A percentile compares a stretch with the other conserved stretches of the same genome.
These are phyloP conservation scores for Botrytis elliptica DNA, from an alignment of 2,329 filamentous ascomycete species.

Conservation along the genomic window DNA sequence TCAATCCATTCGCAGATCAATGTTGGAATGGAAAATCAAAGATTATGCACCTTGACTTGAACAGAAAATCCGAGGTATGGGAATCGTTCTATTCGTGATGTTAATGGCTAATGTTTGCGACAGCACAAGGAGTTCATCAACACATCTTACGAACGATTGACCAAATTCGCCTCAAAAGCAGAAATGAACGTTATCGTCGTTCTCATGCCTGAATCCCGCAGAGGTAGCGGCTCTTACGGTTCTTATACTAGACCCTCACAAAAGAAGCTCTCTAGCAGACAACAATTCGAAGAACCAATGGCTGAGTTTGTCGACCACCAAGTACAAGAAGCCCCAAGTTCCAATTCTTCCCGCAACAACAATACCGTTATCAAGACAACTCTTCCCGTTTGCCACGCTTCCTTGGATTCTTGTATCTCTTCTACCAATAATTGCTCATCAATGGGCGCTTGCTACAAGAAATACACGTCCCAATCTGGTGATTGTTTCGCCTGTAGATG, in stretches of 20 bases:
- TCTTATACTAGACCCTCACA: conserved; percentile 33
- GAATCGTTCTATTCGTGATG: background rate
- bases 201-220: conserved; percentile 34
- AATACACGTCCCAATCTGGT: conserved; percentile 52
- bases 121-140: conserved; percentile 15
- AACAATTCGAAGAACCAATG: conserved; percentile 35
- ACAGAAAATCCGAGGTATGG: conserved; percentile 30
- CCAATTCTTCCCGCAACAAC: conserved; percentile 26
- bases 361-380: conserved; percentile 13
- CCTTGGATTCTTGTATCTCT: conserved; percentile 64
- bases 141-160: conserved; percentile 27
- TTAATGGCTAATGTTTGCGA: background rate
- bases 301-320: conserved; percentile 25
- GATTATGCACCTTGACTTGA: conserved; percentile 34
- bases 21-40: conserved; percentile 41
- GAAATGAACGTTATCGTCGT: conserved; percentile 37
- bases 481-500: conserved; percentile 81
- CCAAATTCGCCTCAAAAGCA: conserved; percentile 31
- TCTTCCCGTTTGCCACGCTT: conserved; percentile 69
- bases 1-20: conserved; percentile 35
- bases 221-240: conserved; percentile 33
- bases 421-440: conserved; percentile 77
- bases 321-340: conserved; percentile 11
- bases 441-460: conserved; percentile 74
- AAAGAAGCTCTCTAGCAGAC: conserved; percentile 29